These are phyloP conservation scores for Silene uniflora DNA, from an alignment of 148 eudicot genomes.

Conservation along the genomic window DNA sequence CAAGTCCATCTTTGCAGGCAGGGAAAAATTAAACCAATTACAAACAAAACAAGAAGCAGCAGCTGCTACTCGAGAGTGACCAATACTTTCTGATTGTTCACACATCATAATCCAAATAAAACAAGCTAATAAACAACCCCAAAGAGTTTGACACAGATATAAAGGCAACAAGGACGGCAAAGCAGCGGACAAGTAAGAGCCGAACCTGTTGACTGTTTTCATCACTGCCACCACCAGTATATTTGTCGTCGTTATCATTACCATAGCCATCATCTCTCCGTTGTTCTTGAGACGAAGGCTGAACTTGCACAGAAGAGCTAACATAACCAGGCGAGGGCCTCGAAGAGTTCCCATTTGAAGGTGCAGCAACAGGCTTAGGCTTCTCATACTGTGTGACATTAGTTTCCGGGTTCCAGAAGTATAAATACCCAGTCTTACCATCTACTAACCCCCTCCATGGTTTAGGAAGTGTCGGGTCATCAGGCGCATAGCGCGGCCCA, in stretches of 20 bases:
- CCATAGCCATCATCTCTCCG: slow-evolving; percentile 27
- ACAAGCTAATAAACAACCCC: background rate
- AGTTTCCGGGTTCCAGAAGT: slow-evolving; percentile 97
- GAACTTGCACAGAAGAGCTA: slow-evolving; percentile 58
- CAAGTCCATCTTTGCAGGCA: background rate
- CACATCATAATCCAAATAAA: background rate
- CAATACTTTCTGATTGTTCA: background rate
- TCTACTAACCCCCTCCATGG: slow-evolving; percentile 98
- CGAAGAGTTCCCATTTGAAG: slow-evolving; percentile 26
- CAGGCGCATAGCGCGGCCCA: slow-evolving; percentile 80
- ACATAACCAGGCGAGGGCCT: slow-evolving; percentile 33
- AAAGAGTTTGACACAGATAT: background rate
- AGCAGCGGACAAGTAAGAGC: background rate
- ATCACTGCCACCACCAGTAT: slow-evolving; percentile 32
- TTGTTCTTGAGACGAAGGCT: slow-evolving; percentile 47
- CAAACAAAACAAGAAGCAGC: background rate
- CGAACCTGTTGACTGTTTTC: slow-evolving; percentile 52
- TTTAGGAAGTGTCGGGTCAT: slow-evolving; percentile 89
- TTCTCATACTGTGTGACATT: slow-evolving; percentile 92
- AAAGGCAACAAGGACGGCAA: background rate
- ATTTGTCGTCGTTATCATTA: slow-evolving; percentile 46
- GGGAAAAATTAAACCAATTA: background rate
- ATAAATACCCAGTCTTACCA: slow-evolving; percentile 79
- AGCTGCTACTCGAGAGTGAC: background rate
- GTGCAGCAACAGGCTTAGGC: slow-evolving; percentile 72